These are phyloP conservation scores for Peronospora farinosa DNA, from an alignment of 352 stramenopile genomes.

Conservation along the genomic window DNA sequence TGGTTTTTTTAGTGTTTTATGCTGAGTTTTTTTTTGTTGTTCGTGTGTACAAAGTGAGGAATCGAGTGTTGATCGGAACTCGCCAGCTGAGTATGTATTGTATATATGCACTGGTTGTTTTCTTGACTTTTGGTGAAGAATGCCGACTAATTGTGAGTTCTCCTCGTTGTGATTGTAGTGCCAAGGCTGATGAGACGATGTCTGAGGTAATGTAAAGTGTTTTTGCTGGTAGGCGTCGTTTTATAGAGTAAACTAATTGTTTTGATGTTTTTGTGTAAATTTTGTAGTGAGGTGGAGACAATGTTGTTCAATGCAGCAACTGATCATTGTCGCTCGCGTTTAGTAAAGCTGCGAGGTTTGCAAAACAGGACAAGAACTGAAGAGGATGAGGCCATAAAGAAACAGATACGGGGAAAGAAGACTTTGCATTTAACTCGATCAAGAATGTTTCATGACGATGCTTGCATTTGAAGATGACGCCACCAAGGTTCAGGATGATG, in stretches of 20 bases:
- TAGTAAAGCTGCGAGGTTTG: not conserved
- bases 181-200: conserved; percentile 16
- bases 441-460: conserved; percentile 45
- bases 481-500: conserved; percentile 24
- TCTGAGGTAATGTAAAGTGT: conserved; percentile 14
- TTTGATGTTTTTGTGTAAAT: conserved; percentile 5
- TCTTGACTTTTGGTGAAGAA: not conserved
- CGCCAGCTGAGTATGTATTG: conserved; percentile 17
- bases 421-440: conserved; percentile 44
- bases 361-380: conserved; percentile 7
- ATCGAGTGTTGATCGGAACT: conserved; percentile 13
- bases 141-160: not conserved
- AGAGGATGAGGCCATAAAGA: conserved; percentile 16
- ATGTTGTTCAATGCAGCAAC: conserved; percentile 7
- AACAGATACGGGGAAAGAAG: conserved; percentile 27
- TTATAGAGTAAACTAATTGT: not conserved
- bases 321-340: not conserved
- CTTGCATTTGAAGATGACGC: conserved; percentile 27
- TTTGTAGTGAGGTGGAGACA: conserved; percentile 18
- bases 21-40: not conserved
- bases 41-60: conserved; percentile 9
- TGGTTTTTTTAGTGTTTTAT: not conserved
- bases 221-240: not conserved
- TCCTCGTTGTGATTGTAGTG: not conserved
- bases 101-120: not conserved